Evolutionary conservation across 148 eudicot genomes (phyloP).

Genomic region (Vaccinium myrtillus): DNA sequence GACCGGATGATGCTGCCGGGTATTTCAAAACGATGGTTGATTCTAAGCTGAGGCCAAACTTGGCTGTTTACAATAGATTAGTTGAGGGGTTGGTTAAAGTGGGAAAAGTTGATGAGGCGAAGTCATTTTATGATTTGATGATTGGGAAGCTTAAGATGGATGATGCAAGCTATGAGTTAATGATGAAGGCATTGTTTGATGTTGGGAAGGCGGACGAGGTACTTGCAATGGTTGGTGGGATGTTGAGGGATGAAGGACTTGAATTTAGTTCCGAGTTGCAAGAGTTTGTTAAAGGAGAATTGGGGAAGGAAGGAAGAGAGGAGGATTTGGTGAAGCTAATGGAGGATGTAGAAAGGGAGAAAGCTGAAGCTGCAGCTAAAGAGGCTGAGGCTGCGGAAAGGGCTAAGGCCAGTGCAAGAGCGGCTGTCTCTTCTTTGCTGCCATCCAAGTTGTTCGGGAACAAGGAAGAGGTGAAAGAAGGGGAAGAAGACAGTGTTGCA

Average conservation of each 20-base stretch:
- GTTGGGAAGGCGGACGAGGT: conserved; percentile 70
- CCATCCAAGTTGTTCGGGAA: conserved; percentile 72
- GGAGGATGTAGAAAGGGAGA: conserved; percentile 69
- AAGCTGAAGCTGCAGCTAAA: conserved; percentile 71
- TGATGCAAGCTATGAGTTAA: conserved; percentile 67
- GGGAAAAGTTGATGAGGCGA: conserved; percentile 81
- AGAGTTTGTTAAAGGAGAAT: conserved; percentile 64
- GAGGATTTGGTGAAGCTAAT: conserved; percentile 73
- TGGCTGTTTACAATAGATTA: conserved; percentile 64
- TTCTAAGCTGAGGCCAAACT: conserved; percentile 71
- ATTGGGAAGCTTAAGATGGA: conserved; percentile 86
- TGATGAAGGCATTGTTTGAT: conserved; percentile 76
- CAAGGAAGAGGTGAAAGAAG: conserved; percentile 38
- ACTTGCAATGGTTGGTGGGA: conserved; percentile 51
- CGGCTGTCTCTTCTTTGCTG: conserved; percentile 70
- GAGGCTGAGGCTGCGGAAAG: conserved; percentile 78
- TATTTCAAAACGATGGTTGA: conserved; percentile 79
- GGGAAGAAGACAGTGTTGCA: conserved; percentile 18
- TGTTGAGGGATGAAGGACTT: conserved; percentile 72
- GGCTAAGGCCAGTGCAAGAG: conserved; percentile 72
- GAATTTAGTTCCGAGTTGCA: conserved; percentile 77
- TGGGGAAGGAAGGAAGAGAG: conserved; percentile 68
- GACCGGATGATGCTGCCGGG: conserved; percentile 82
- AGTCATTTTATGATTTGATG: conserved; percentile 83
- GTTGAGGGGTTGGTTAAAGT: conserved; percentile 78